These are phyloP conservation scores for Daedaleopsis nitida DNA, from an alignment of 768 basidiomycete species.

Conservation along the genomic window DNA sequence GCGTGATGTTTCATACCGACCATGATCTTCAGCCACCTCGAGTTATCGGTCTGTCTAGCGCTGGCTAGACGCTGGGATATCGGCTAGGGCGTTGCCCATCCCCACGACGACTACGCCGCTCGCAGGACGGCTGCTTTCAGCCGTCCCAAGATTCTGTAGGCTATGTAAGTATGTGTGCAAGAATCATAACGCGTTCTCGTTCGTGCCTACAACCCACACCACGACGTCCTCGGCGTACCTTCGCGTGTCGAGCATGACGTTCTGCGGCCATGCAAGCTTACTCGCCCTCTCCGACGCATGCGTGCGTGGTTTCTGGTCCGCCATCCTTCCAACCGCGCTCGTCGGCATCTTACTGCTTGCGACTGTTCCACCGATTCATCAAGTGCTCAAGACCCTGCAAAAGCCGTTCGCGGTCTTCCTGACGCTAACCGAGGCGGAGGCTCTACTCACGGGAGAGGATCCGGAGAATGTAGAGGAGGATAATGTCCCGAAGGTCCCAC, in stretches of 20 bases:
- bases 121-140: no score
- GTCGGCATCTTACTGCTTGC: conserved; percentile 22
- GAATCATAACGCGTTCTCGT: no score
- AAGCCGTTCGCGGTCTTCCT: conserved; percentile 28
- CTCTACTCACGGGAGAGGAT: conserved; percentile 19
- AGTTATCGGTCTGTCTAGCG: no score
- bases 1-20: no score
- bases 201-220: background rate
- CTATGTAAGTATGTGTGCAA: no score
- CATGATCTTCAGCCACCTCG: no score
- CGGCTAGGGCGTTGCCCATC: no score
- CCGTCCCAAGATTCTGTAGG: no score
- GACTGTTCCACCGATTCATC: conserved; percentile 17
- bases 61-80: no score
- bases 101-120: no score
- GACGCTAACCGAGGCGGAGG: conserved; percentile 32
- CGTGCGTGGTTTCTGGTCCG: conserved; percentile 31
- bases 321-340: conserved; percentile 28
- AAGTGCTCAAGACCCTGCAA: conserved; percentile 5
- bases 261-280: conserved; percentile 9
- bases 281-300: conserved; percentile 28
- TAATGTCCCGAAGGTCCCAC: conserved; percentile 34
- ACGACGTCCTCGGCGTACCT: background rate
- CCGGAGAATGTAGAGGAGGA: conserved; percentile 3
- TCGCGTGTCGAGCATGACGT: conserved; percentile 3